Evolutionary conservation across 1,284 basidiomycete genomes (phyloP).

Genomic region (Grifola frondosa): DNA sequence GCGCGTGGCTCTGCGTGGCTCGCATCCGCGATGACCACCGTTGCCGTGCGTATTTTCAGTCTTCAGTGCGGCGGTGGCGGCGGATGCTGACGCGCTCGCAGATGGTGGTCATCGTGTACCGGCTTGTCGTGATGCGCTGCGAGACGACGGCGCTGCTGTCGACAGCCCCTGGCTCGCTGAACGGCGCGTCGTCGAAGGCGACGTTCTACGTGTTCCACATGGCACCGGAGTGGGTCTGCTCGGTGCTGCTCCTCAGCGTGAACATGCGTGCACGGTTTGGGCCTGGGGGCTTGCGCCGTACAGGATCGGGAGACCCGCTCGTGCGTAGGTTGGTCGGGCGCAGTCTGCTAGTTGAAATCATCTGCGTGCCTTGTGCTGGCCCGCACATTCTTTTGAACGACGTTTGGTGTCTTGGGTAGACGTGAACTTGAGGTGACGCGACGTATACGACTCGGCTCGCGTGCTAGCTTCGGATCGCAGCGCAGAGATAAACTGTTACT

Average conservation of each 20-base stretch:
- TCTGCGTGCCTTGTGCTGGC: no score
- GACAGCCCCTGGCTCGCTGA: slow-evolving; percentile 34
- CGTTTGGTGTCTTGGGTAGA: no score
- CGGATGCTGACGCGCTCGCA: slow-evolving; percentile 4
- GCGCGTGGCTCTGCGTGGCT: neutral
- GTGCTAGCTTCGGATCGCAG: no score
- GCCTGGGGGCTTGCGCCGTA: no score
- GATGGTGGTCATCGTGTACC: slow-evolving; percentile 36
- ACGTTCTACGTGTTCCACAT: slow-evolving; percentile 46
- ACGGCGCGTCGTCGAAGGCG: slow-evolving; percentile 36
- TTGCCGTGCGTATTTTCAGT: neutral
- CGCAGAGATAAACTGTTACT: no score
- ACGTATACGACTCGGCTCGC: no score
- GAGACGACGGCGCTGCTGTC: slow-evolving; percentile 34
- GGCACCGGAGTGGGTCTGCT: slow-evolving; percentile 42
- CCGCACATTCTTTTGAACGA: no score
- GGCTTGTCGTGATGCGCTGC: slow-evolving; percentile 40
- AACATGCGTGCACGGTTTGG: no score
- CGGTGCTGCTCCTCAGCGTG: slow-evolving; percentile 30
- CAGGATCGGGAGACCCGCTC: no score
- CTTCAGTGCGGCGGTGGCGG: neutral
- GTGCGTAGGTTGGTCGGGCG: no score
- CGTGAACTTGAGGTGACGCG: no score
- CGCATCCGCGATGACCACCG: neutral
- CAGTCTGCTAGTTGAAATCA: no score